phyloP scores from a whole-genome alignment of 2,329 filamentous ascomycete genomes.

The Stenocarpella maydis region DNA sequence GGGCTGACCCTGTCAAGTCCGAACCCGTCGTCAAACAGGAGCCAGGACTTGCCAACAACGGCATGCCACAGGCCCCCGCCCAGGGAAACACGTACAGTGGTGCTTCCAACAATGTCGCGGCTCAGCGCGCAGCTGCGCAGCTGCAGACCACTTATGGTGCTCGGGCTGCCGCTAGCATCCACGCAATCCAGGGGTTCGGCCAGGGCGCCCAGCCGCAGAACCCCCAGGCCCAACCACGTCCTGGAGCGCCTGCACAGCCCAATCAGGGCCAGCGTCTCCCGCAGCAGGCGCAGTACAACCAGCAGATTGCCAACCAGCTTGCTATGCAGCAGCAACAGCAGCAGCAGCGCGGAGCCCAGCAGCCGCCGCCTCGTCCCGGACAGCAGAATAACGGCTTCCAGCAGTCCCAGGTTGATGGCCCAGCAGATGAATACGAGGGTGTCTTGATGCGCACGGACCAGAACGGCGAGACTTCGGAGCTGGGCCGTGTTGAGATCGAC shows the following conservation, averaged over 20 bases:
- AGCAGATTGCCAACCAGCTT: conserved; percentile 45
- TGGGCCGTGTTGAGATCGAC: conserved; percentile 72
- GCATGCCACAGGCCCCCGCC: conserved; percentile 41
- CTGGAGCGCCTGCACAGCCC: conserved; percentile 36
- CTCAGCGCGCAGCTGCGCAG: conserved; percentile 63
- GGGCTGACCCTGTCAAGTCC: conserved; percentile 59
- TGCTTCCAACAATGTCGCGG: conserved; percentile 47
- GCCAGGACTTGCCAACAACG: conserved; percentile 48
- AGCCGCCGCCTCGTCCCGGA: conserved; percentile 36
- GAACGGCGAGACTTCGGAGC: conserved; percentile 61
- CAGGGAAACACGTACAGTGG: conserved; percentile 39
- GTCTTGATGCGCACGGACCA: conserved; percentile 66
- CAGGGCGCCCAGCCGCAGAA: conserved; percentile 43
- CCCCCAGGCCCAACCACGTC: conserved; percentile 42
- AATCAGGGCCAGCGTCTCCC: conserved; percentile 35
- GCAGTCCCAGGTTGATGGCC: conserved; percentile 77
- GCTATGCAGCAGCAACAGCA: conserved; percentile 43
- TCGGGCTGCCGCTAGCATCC: conserved; percentile 72
- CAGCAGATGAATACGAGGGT: conserved; percentile 66
- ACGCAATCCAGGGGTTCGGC: conserved; percentile 62
- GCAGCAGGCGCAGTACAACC: conserved; percentile 43
- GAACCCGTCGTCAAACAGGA: conserved; percentile 60
- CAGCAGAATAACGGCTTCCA: conserved; percentile 51
- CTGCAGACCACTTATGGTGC: conserved; percentile 68
- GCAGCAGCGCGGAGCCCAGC: conserved; percentile 37